Evolutionary conservation across 2,329 filamentous ascomycete species (phyloP).

Genomic region (Scedosporium dehoogii): DNA sequence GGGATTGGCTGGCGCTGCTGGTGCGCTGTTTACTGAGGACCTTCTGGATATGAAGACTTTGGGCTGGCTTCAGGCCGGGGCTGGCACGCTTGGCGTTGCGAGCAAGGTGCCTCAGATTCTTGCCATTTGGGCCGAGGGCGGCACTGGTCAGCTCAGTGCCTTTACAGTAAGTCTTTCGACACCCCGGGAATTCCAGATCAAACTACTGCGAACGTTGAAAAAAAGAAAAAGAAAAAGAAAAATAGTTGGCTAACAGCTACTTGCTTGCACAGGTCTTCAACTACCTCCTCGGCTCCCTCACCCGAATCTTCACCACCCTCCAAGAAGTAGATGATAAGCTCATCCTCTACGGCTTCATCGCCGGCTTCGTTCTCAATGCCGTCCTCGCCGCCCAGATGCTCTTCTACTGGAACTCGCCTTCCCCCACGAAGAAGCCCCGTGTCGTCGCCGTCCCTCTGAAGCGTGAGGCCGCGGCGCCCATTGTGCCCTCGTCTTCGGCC

Average conservation of each 20-base stretch:
- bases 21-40: slow-evolving; percentile 57
- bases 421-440: slow-evolving; percentile 28
- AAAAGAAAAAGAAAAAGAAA: neutral
- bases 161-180: slow-evolving; percentile 63
- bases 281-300: slow-evolving; percentile 85
- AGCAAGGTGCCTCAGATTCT: slow-evolving; percentile 92
- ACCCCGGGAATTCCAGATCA: neutral
- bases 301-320: slow-evolving; percentile 93
- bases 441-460: slow-evolving; percentile 24
- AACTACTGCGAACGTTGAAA: too few species aligned
- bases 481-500: slow-evolving; percentile 14
- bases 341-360: slow-evolving; percentile 89
- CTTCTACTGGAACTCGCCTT: slow-evolving; percentile 81
- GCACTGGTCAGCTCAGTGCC: slow-evolving; percentile 90
- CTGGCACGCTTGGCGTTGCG: slow-evolving; percentile 71
- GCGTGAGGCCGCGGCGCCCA: slow-evolving; percentile 21
- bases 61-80: slow-evolving; percentile 71
- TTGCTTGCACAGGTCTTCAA: slow-evolving; percentile 70
- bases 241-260: neutral
- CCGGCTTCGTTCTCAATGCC: slow-evolving; percentile 81
- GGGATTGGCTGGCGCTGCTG: slow-evolving; percentile 58
- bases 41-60: slow-evolving; percentile 58
- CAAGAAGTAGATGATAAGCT: slow-evolving; percentile 96
- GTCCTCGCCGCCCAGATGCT: slow-evolving; percentile 84
- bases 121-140: slow-evolving; percentile 73